Evolutionary conservation across 345 rosid genomes (phyloP).

Genomic region (Eucalyptus fibrosa): DNA sequence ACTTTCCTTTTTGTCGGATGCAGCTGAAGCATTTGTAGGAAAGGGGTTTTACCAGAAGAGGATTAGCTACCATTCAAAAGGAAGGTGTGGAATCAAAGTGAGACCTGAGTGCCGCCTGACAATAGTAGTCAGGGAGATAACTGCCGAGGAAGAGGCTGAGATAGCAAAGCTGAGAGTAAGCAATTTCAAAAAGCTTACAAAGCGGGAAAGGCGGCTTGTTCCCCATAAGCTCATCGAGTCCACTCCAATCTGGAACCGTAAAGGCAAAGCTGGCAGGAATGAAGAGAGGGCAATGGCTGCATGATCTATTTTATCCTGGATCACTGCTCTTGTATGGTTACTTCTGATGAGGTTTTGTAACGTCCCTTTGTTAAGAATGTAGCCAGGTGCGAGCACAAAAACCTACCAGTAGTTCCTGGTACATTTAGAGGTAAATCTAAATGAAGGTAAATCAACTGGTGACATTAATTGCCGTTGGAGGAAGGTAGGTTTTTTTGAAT

Average conservation of each 20-base stretch:
- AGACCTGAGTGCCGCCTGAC: constrained; percentile 74
- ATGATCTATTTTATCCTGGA: neutral
- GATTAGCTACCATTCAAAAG: constrained; percentile 50
- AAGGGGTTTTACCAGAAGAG: constrained; percentile 70
- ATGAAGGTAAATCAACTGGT: neutral
- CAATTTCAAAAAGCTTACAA: constrained; percentile 67
- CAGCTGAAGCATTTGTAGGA: constrained; percentile 93
- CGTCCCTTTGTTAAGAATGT: neutral
- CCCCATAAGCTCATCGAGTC: constrained; percentile 82
- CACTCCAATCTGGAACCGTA: constrained; percentile 78
- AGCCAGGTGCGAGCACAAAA: neutral
- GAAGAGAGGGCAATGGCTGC: neutral
- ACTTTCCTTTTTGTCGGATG: neutral
- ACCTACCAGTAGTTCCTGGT: neutral
- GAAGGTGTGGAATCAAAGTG: constrained; percentile 40
- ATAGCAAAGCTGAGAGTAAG: constrained; percentile 68
- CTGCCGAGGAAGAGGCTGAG: constrained; percentile 79
- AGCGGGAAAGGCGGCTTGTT: constrained; percentile 55
- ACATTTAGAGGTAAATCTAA: neutral
- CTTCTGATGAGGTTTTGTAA: neutral
- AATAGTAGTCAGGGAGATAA: constrained; percentile 71
- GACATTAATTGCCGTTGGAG: neutral
- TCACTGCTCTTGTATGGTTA: neutral
- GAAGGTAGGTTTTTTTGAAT: neutral
- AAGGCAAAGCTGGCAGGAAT: constrained; percentile 10